Evolutionary conservation across 1,284 basidiomycete species (phyloP).

Genomic region (Termitomyces sp.): DNA sequence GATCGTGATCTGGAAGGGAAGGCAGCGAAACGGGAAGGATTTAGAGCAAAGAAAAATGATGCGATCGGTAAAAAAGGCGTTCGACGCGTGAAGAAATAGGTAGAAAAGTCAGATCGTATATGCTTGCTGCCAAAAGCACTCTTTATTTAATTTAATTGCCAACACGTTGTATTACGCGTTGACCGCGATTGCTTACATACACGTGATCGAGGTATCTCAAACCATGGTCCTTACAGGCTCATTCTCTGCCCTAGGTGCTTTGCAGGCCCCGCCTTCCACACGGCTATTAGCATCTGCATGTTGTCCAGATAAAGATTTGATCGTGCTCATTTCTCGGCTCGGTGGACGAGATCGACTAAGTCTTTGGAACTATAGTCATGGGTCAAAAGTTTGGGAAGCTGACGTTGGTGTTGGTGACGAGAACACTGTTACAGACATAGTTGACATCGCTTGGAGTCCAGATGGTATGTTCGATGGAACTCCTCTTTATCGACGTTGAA

Average conservation of each 20-base stretch:
- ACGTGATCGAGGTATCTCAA: neutral
- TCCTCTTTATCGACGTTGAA: conserved; percentile 11
- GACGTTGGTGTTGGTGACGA: conserved; percentile 45
- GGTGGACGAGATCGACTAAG: conserved; percentile 64
- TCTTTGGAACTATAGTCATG: conserved; percentile 72
- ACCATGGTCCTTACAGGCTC: conserved; percentile 39
- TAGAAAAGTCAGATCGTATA: neutral
- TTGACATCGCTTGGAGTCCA: conserved; percentile 72
- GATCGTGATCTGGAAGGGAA: conserved; percentile 39
- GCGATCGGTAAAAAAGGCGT: conserved; percentile 45
- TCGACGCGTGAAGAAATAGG: conserved; percentile 30
- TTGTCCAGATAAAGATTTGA: conserved; percentile 80
- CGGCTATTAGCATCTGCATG: conserved; percentile 62
- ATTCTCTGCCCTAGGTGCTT: conserved; percentile 53
- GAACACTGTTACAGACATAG: conserved; percentile 42
- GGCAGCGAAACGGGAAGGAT: conserved; percentile 33
- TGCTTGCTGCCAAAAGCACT: no score
- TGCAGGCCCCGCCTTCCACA: conserved; percentile 51
- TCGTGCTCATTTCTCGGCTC: conserved; percentile 59
- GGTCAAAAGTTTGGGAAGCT: conserved; percentile 75
- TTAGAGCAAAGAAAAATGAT: conserved; percentile 47
- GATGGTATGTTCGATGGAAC: conserved; percentile 48
- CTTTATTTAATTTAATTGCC: no score
- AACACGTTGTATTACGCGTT: no score
- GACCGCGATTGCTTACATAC: neutral